Percentiles rank a stretch among this genome's conserved stretches.
Conservation (phyloP, 169 alveolate genomes). For the Eimeria necatrix region DNA sequence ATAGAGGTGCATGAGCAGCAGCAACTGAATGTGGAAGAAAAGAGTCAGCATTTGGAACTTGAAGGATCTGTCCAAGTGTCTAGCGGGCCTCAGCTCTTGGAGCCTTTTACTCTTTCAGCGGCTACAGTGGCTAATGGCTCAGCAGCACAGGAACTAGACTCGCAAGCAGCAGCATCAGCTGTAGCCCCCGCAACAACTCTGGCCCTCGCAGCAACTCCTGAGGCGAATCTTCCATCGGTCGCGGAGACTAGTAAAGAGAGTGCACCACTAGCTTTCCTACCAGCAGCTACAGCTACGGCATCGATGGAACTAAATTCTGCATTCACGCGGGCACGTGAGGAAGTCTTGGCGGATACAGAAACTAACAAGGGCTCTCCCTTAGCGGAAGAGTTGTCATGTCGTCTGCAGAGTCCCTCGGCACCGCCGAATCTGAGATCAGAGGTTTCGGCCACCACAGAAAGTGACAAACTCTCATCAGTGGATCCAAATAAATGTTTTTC, state of each 20-base stretch:
- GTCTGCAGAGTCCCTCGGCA: too few relatives aligned
- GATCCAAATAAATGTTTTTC: too few relatives aligned
- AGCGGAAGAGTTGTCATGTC: too few relatives aligned
- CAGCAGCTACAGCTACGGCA: not conserved
- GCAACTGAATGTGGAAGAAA: not conserved
- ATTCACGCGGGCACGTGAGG: too few relatives aligned
- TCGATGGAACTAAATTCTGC: too few relatives aligned
- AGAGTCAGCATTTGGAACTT: not conserved
- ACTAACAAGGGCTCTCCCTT: too few relatives aligned
- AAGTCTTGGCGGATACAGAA: too few relatives aligned
- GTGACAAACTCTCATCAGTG: too few relatives aligned
- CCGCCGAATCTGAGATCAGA: too few relatives aligned
- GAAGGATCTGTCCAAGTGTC: not conserved
- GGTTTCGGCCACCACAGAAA: too few relatives aligned
- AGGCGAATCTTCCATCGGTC: not conserved
- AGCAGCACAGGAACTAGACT: not conserved
- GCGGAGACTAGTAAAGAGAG: not conserved
- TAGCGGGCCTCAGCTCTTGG: not conserved
- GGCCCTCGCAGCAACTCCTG: not conserved
- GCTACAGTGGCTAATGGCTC: not conserved
- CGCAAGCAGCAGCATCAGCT: slow-evolving; percentile 19
- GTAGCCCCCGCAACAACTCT: not conserved
- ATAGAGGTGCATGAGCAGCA: not conserved
- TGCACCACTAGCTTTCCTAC: not conserved
- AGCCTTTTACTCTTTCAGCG: not conserved